Base-by-base conservation (phyloP, 768 basidiomycete genomes). In the Lactifluus hygrophoroides region DNA sequence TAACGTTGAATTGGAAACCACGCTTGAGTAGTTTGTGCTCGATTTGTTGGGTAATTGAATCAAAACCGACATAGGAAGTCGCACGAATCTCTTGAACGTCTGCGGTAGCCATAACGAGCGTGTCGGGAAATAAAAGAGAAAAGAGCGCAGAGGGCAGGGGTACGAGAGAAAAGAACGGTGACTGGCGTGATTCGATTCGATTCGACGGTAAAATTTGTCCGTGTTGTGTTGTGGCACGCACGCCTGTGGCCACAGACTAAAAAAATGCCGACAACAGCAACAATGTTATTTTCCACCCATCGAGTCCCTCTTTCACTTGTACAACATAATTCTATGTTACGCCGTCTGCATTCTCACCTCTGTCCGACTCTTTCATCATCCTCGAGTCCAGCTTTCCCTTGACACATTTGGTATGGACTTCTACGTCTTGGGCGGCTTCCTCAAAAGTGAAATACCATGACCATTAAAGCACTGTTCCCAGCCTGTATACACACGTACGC, bases 1-100 rank as follows among this genome's bases (percentile, higher is more conserved):
- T 97, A 60, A 96, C 89, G 69, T 97, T 98, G 83, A 98, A 98
- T 79, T 97, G 92, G 80, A 98, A 98, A 60, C 95, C 95, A 63
- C 95, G 85, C 77, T 97, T 97, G 76, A 98, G 82, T 64, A 97
- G 87, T 82, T 97, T 97, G 81, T 94, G 90, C 80, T 99, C 95
- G 66, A 97, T 97, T 75, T 97, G 95, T 69, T 85, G 83, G 58
- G 94, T 95, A 72, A 98, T 96, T 64, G 88, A 85, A 80, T 98
- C 94, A 77, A 98, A 98, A 69, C 94, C 94, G 73, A 98, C 94
- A 71, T 97, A 95, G 47, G 89, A 85, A 62, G 88, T 80, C 32
- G 94, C 93, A 66, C 88, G 85, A 66, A 96, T 94, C 76, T 95
- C 94, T 51, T 84, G 80, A 47, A 64, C 62, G 0, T 64, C 64